Percentiles rank a stretch among this genome's conserved stretches.
Conservation (phyloP, 2,329 filamentous ascomycete species). For the Paecilomyces variotii region DNA sequence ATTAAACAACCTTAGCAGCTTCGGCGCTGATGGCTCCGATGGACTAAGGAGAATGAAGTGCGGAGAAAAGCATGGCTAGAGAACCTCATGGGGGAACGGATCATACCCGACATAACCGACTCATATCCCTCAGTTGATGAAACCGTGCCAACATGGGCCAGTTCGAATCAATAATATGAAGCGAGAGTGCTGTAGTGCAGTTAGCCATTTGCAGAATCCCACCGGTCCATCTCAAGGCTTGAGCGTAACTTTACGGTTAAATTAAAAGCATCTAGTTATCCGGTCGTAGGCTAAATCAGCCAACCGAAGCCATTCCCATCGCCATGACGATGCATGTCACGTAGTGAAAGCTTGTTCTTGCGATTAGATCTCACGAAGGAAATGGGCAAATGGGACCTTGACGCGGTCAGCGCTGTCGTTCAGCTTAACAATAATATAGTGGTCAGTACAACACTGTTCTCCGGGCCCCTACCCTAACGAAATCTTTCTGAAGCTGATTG, state of each 20-base stretch:
- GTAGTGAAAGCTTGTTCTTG: too few relatives aligned
- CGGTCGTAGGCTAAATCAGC: neutral
- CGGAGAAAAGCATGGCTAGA: neutral
- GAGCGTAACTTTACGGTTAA: neutral
- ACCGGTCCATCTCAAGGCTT: neutral
- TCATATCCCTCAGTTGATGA: neutral
- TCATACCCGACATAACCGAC: neutral
- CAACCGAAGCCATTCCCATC: neutral
- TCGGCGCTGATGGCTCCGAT: neutral
- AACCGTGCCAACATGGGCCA: neutral
- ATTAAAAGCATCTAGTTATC: neutral
- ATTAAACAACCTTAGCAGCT: neutral
- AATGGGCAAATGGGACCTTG: too few relatives aligned
- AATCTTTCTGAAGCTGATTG: too few relatives aligned
- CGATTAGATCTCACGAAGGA: too few relatives aligned
- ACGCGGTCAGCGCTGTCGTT: too few relatives aligned
- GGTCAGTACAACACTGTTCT: too few relatives aligned
- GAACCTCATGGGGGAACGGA: neutral
- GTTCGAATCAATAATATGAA: neutral
- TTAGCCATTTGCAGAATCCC: neutral
- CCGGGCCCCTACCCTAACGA: too few relatives aligned
- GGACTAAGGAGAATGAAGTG: neutral
- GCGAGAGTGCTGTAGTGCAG: neutral
- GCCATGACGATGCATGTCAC: neutral
- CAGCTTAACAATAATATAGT: too few relatives aligned